Evolutionary conservation across 345 rosid species (phyloP).

Genomic region (Erucastrum elatum): DNA sequence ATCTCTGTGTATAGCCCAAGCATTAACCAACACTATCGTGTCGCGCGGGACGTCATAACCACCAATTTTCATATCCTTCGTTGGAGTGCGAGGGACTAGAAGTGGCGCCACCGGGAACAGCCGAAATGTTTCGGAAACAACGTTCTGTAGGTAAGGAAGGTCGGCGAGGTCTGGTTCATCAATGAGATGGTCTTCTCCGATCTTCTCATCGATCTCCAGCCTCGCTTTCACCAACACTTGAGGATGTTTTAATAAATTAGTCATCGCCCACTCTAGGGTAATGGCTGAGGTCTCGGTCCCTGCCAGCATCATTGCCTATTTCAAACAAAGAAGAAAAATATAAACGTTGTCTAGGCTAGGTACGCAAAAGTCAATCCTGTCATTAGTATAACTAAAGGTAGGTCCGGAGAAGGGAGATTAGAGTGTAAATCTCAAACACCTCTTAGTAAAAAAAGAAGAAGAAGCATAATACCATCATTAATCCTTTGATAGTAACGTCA

Average conservation of each 20-base stretch:
- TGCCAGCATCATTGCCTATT: constrained; percentile 42
- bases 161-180: constrained; percentile 47
- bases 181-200: constrained; percentile 42
- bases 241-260: constrained; percentile 53
- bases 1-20: constrained; percentile 57
- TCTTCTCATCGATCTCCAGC: constrained; percentile 44
- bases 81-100: constrained; percentile 44
- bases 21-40: constrained; percentile 45
- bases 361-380: too few species aligned
- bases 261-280: constrained; percentile 64
- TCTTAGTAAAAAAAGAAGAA: too few species aligned
- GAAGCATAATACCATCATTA: constrained; percentile 28
- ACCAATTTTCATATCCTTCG: constrained; percentile 42
- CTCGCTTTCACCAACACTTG: constrained; percentile 46
- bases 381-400: background rate
- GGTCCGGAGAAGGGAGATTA: too few species aligned
- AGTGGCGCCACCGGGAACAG: constrained; percentile 50
- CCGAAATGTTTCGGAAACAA: constrained; percentile 56
- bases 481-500: constrained; percentile 42
- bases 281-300: constrained; percentile 62
- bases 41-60: constrained; percentile 44
- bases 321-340: too few species aligned
- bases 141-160: constrained; percentile 51
- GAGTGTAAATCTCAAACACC: too few species aligned
- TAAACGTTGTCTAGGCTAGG: too few species aligned